A percentile compares a stretch with the other conserved stretches of the same genome.
phyloP scores from a whole-genome alignment of 2,329 filamentous ascomycete genomes.

The Lanzia echinophila region DNA sequence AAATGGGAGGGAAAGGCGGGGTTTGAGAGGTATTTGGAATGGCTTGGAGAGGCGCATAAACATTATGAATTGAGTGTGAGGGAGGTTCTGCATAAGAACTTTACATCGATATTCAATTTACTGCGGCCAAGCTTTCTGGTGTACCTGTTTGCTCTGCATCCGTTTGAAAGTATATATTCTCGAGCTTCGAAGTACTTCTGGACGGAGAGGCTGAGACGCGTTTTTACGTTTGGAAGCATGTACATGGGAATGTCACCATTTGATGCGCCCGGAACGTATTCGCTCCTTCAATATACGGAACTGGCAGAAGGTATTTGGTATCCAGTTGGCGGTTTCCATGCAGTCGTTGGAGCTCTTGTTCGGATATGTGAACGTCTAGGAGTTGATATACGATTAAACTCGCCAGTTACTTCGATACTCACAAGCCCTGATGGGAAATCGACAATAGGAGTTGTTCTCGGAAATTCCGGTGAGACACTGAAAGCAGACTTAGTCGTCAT shows the following conservation, averaged over 20 bases:
- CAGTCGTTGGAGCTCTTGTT: constrained; percentile 56
- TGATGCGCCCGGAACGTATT: constrained; percentile 69
- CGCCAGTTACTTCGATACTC: constrained; percentile 49
- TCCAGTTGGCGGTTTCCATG: constrained; percentile 63
- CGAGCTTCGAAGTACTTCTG: constrained; percentile 61
- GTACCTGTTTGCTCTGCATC: constrained; percentile 56
- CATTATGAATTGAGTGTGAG: constrained; percentile 64
- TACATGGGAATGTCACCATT: constrained; percentile 79
- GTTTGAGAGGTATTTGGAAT: constrained; percentile 61
- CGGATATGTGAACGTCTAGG: constrained; percentile 55
- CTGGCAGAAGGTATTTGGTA: constrained; percentile 73
- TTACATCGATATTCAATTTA: constrained; percentile 53
- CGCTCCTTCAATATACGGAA: constrained; percentile 67
- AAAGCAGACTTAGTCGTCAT: constrained; percentile 60
- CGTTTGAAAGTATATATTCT: constrained; percentile 63
- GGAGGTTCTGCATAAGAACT: constrained; percentile 63
- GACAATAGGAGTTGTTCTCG: constrained; percentile 53
- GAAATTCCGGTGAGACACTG: constrained; percentile 47
- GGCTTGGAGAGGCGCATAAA: constrained; percentile 58
- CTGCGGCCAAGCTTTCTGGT: constrained; percentile 50
- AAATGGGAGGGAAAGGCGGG: constrained; percentile 66
- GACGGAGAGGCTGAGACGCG: constrained; percentile 60
- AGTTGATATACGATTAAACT: constrained; percentile 55
- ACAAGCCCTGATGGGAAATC: constrained; percentile 44
- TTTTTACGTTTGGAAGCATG: constrained; percentile 75